Base-by-base conservation (phyloP, 305 asterid genomes). In the Petunia hybrid region DNA sequence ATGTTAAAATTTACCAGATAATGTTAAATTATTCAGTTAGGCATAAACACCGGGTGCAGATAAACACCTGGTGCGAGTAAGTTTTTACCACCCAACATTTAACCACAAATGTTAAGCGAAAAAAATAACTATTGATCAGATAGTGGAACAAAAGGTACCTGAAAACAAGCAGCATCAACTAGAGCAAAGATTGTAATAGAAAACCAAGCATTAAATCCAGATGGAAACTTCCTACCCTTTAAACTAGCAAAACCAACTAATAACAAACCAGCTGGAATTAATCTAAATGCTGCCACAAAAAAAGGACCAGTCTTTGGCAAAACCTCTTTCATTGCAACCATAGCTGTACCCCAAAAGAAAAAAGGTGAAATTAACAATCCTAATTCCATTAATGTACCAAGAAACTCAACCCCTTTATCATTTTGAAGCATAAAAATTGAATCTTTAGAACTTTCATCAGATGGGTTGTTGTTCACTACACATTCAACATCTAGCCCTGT, bases 261-360 rank as follows among this genome's bases (percentile, higher is more conserved):
- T 16, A 70, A 74, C 48, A 61, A 66, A 80, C 83, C 81, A 12
- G 76, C 92, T 2, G 99, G 99, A 85, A 95, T 86, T 39, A 94
- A 89, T 83, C 99, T 90, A 85, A 94, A 94, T 40, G 99, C 84
- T 63, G 99, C 83, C 86, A 95, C 95, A 60, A 92, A 93, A 71
- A 92, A 92, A 1, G 93, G 97, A 45, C 98, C 99, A 31, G 97
- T 84, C 83, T 91, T 95, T 45, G 99, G 98, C 79, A 95, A 86
- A 82, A 92, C 91, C 71, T 92, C 99, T 88, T 95, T 94, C 99
- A 95, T 95, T 39, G 98, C 98, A 79, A 95, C 99, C 99, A 95
- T 95, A 70, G 98, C 97, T 70, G 99, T 95, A 69, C 99, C 98
- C 98, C 97, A 95, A 84, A 95, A 95, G 95, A 95, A 94, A 88